Base-by-base conservation (phyloP, 805 yeast genomes). In the Candida ipomoeae region DNA sequence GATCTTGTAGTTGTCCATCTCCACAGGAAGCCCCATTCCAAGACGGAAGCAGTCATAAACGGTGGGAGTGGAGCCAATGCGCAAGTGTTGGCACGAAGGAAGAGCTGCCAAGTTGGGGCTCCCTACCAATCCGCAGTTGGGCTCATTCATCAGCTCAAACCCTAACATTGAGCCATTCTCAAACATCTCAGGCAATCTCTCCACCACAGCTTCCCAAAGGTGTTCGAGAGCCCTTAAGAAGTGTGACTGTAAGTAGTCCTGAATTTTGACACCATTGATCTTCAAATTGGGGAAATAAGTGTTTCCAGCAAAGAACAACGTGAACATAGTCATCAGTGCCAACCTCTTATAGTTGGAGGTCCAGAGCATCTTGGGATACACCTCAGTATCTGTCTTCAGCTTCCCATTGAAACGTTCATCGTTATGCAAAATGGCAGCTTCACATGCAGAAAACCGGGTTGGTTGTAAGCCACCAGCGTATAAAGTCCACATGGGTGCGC, bases 401-500 rank as follows among this genome's bases (percentile, higher is more conserved):
- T 35, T 32, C 35, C 69, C 63, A n/a, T 62, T 64, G 50, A 61
- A 72, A 29, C 69, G 51, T 5, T 63, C 53, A 41, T 71, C 70
- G 58, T 86, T 83, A 63, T 91, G 96, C 18, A 89, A 63, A 33
- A 88, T 65, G 0, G 97, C 92, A 1, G 96, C 96, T 52, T 86
- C 88, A 4, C 94, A 87, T 2, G 57, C 73, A 1, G 77, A 67
- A 59, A 94, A 88, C n/a, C 79, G 66, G n/a, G 64, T 71, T 0
- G 96, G 96, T 49, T 91, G 81, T 44, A 91, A 69, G 0, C 97
- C 97, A 2, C 92, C 96, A 21, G 94, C 91, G 61, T 87, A 84
- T 3, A 90, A 64, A 0, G 97, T 90, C 97, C 97, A 91, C 61
- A 88, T 60, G 0, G 97, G 97, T 3, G 97, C 96, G 17, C 97